These are phyloP conservation scores for Amborella trichopoda DNA, from an alignment of 164 flowering plant species.

Conservation along the genomic window DNA sequence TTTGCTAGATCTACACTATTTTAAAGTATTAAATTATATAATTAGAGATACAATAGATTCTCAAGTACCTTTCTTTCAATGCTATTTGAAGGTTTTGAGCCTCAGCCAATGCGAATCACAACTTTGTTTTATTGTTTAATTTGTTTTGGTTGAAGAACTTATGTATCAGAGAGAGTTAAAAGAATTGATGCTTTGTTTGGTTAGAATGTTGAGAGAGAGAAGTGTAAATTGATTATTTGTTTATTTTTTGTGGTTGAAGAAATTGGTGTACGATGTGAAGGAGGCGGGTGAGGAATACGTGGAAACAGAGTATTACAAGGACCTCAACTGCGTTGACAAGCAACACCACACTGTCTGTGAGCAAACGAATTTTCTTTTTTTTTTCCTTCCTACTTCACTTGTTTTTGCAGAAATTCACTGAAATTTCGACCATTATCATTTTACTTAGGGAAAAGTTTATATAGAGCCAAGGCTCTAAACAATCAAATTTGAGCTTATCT, in stretches of 20 bases:
- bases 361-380: background rate
- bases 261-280: conserved; percentile 29
- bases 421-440: too few relatives aligned
- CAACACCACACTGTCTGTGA: conserved; percentile 70
- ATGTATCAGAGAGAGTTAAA: background rate
- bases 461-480: too few relatives aligned
- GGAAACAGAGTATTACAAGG: conserved; percentile 82
- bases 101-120: background rate
- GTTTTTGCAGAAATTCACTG: too few relatives aligned
- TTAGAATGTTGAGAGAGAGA: too few relatives aligned
- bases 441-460: too few relatives aligned
- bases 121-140: background rate
- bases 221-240: background rate
- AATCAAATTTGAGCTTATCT: too few relatives aligned
- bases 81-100: background rate
- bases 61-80: background rate
- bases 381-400: too few relatives aligned
- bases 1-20: too few relatives aligned
- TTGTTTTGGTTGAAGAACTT: background rate
- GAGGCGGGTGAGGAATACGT: conserved; percentile 50
- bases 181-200: background rate
- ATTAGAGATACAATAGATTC: too few relatives aligned
- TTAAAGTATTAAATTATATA: too few relatives aligned
- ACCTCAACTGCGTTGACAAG: conserved; percentile 65
- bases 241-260: conserved; percentile 20